Evolutionary conservation across 2,329 filamentous ascomycete genomes (phyloP), one percentile per base, ranked within the genome.

Genomic region (Seiridium cupressi): DNA sequence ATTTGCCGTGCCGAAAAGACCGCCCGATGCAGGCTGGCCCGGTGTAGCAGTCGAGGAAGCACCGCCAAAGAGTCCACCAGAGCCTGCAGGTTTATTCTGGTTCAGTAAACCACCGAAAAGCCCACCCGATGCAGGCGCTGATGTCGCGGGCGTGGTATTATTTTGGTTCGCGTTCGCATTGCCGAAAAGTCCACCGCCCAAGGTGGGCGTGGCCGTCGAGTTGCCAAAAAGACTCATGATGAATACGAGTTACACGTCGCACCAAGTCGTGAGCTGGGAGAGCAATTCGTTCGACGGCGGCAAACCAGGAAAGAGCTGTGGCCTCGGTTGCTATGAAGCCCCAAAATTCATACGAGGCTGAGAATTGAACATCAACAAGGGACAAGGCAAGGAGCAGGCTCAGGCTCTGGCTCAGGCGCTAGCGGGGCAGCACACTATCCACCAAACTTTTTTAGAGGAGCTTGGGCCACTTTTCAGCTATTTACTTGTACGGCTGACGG

Each of bases 291-390:
- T 7, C 13, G 46, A 48, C 46, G 46, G 13, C 13, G 18, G 38
- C 38, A 48, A 18, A 32, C 13, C 46, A 32, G 31, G 8, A 7
- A n/a, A 32, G 46, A 38, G 34, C 10, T 58, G 31, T 40, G 36
- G 7, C n/a, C n/a, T 40, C n/a, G 34, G 55, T 51, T 58, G 55
- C 35, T 51, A 46, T 58, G 55, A 58, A 51, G 55, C 34, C 51
- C 55, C 36, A 51, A 51, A 58, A 58, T 58, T 51, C 42, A 49
- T 46, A 51, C 55, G 55, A 58, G 55, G 57, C 57, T 59, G 57
- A 55, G 57, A 59, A 59, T 54, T 54, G 36, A 57, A 53, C 18
- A 58, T 58, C 56, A 53, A 58, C 56, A 58, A 44, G 44, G 55
- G 31, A 35, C 31, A 35, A 31, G 36, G 13, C 18, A 5, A 8